A percentile compares a stretch with the other conserved stretches of the same genome.
phyloP scores from a whole-genome alignment of 2,329 filamentous ascomycete genomes.

The Hymenoscyphus repandus region DNA sequence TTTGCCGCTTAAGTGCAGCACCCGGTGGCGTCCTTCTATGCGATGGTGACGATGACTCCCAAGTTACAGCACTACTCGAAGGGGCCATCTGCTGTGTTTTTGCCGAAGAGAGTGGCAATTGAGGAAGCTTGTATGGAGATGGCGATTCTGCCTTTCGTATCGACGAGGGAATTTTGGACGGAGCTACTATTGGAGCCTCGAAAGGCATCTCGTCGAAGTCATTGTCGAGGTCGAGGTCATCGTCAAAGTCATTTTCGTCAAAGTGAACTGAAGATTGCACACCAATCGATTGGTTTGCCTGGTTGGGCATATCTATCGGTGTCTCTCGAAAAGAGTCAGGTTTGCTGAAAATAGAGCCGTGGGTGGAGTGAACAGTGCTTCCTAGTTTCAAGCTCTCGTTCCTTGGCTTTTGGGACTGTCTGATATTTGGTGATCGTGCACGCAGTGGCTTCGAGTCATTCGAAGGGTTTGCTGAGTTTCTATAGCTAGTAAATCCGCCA shows the following conservation, averaged over 20 bases:
- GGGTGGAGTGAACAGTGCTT: slow-evolving; percentile 29
- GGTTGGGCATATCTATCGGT: slow-evolving; percentile 25
- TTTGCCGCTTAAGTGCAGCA: slow-evolving; percentile 12
- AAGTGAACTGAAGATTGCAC: slow-evolving; percentile 45
- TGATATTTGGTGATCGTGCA: slow-evolving; percentile 22
- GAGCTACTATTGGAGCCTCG: slow-evolving; percentile 19
- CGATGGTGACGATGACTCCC: slow-evolving; percentile 42
- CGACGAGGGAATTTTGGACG: slow-evolving; percentile 42
- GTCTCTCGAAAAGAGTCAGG: slow-evolving; percentile 45
- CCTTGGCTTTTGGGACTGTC: slow-evolving; percentile 10
- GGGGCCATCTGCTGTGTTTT: slow-evolving; percentile 5
- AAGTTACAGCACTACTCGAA: slow-evolving; percentile 30
- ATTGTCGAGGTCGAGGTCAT: slow-evolving; percentile 67
- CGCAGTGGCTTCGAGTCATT: slow-evolving; percentile 16
- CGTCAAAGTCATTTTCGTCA: slow-evolving; percentile 79
- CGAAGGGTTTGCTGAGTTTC: slow-evolving; percentile 13
- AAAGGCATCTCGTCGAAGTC: slow-evolving; percentile 35
- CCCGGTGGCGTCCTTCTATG: slow-evolving; percentile 35
- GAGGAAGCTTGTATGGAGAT: slow-evolving; percentile 6
- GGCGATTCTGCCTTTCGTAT: slow-evolving; percentile 14
- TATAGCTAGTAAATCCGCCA: slow-evolving; percentile 33
- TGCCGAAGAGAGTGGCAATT: neutral
- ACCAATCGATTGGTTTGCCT: slow-evolving; percentile 20
- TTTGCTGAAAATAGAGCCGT: slow-evolving; percentile 38
- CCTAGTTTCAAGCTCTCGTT: neutral